Conservation (phyloP, 2,329 filamentous ascomycete genomes). For the Boeremia exigua region DNA sequence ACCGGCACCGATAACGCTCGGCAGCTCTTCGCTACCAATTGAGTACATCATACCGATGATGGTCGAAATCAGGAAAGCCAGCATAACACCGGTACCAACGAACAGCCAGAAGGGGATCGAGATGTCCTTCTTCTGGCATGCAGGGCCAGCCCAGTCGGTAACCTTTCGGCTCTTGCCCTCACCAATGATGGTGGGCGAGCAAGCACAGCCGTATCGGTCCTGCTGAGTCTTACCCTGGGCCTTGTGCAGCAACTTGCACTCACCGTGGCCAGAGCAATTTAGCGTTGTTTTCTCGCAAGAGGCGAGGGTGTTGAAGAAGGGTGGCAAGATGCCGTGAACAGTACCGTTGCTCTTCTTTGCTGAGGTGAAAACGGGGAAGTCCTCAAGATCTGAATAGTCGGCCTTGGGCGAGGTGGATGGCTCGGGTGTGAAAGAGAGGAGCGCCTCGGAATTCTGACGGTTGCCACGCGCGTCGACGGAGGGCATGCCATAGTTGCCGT, state of each 20-base stretch:
- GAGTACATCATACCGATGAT: slow-evolving; percentile 79
- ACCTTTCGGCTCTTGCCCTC: slow-evolving; percentile 59
- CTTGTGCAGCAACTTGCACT: slow-evolving; percentile 72
- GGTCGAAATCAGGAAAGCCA: slow-evolving; percentile 72
- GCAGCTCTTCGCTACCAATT: slow-evolving; percentile 86
- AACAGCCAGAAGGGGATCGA: slow-evolving; percentile 90
- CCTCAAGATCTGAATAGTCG: slow-evolving; percentile 33
- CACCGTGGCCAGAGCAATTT: slow-evolving; percentile 82
- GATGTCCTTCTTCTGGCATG: slow-evolving; percentile 91
- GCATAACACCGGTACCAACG: slow-evolving; percentile 71
- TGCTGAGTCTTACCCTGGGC: slow-evolving; percentile 48
- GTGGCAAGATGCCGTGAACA: slow-evolving; percentile 64
- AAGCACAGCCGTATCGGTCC: slow-evolving; percentile 81
- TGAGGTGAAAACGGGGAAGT: slow-evolving; percentile 35
- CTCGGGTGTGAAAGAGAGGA: slow-evolving; percentile 35
- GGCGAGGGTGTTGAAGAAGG: slow-evolving; percentile 75
- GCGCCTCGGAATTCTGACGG: slow-evolving; percentile 40
- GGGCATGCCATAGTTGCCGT: slow-evolving; percentile 44
- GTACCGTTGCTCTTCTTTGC: slow-evolving; percentile 39
- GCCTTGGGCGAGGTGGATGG: slow-evolving; percentile 34
- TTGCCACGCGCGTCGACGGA: slow-evolving; percentile 28
- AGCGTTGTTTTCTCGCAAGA: slow-evolving; percentile 73
- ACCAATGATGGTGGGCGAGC: slow-evolving; percentile 64
- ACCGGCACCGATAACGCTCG: slow-evolving; percentile 94
- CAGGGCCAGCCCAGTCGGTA: slow-evolving; percentile 80